Evolutionary conservation across 306 rosid genomes (phyloP), one percentile per base, ranked within the genome.

Genomic region (Vicia villosa): DNA sequence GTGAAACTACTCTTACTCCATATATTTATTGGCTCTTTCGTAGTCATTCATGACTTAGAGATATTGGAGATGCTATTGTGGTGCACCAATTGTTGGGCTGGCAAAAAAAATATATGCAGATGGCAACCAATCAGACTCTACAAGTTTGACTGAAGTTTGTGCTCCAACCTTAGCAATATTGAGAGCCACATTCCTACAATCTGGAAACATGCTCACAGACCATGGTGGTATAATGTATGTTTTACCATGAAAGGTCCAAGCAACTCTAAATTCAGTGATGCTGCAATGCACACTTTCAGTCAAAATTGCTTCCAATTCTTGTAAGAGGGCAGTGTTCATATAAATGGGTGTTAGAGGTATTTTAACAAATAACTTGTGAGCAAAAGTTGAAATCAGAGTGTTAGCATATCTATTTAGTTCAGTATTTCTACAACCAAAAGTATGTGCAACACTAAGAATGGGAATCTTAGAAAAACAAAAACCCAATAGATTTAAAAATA

Each of bases 191-290:
- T 81, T 88, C 83, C 64, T 81, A 86, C 98, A 93, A 83, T 93
- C 98, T 49, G 97, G 98, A 77, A 93, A 83, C 69, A 93, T 79
- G 70, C 97, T 93, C 72, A 93, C 98, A 0, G 98, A 93, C 98
- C 98, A 90, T 30, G 98, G 92, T 66, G 98, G 98, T 76, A 93
- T 36, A 24, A 69, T 80, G 81, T 93, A 93, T 64, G 66, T 86
- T 80, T 77, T 75, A 68, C 94, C 96, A 16, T n/a, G 88, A 74
- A 93, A 90, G 37, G 83, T 84, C 65, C n/a, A n/a, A n/a, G n/a
- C n/a, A n/a, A n/a, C n/a, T n/a, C n/a, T n/a, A n/a, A n/a, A n/a
- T n/a, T n/a, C n/a, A n/a, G n/a, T n/a, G n/a, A n/a, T n/a, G n/a
- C n/a, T n/a, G n/a, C n/a, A n/a, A n/a, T n/a, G n/a, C n/a, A n/a